Evolutionary conservation across 768 basidiomycete species (phyloP), one percentile per base, ranked within the genome.

Genomic region (Neoboletus magnificus): DNA sequence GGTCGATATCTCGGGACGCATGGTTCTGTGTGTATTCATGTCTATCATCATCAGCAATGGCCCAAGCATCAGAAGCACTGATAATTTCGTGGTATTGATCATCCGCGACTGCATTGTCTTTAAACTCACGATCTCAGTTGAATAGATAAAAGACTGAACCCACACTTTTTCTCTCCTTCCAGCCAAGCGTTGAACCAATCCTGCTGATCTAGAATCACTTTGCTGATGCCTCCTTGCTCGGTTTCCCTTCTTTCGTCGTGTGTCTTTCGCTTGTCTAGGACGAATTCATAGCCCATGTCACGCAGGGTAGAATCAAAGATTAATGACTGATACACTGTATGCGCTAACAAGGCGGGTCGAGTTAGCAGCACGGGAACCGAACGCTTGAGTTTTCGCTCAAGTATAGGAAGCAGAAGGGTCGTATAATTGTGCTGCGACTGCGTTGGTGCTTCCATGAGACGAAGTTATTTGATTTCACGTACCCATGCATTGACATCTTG

Each of bases 171-270:
- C 73, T 99, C 97, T 16, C 90, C 95, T 30, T 83, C 80, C 33
- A 97, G 70, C 97, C 97, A 99, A 4, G 83, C 79, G 40, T 87
- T 82, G 66, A 95, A 98, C 95, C 94, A 98, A 54, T 91, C 88
- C 50, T 82, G 79, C 57, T 86, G 83, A 8, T 86, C 90, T 5
- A 99, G 77, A 11, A 99, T 83, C 22, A 91, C 80, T 25, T 86
- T 86, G 60, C 90, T 88, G 35, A 93, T 75, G 0, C 97, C 95
- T 53, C 84, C 78, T 89, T 89, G 93, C 27, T 74, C 71, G 18
- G 53, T 52, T 25, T 65, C 65, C 32, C 57, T 62, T 16, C 47
- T 65, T n/a, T 60, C 54, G 5, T 50, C 55, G 36, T 11, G 44
- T 10, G 32, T 30, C 50, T 32, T 62, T 53, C 48, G 51, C 48